phyloP scores from a whole-genome alignment of 352 stramenopile species.

The Phytophthora fragariaefolia region DNA sequence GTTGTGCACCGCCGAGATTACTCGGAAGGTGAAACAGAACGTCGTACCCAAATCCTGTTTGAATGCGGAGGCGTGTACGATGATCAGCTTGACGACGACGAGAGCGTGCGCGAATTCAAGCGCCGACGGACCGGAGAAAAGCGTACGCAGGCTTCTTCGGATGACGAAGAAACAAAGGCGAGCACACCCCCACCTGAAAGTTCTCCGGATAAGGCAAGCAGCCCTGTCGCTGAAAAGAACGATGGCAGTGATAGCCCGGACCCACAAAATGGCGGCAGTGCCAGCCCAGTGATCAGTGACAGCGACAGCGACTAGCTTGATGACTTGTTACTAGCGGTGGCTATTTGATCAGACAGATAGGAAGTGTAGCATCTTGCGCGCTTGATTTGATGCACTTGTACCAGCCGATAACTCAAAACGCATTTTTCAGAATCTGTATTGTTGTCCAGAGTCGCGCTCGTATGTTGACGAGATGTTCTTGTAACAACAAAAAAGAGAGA shows the following conservation, averaged over 20 bases:
- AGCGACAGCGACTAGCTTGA: conserved; percentile 74
- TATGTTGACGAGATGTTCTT: too few species aligned
- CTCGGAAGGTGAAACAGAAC: conserved; percentile 68
- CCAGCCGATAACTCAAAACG: conserved; percentile 8
- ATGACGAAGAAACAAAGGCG: conserved; percentile 59
- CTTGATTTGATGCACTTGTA: conserved; percentile 11
- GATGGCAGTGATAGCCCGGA: conserved; percentile 36
- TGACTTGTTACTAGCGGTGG: conserved; percentile 13
- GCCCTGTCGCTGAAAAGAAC: conserved; percentile 29
- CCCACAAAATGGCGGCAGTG: conserved; percentile 41
- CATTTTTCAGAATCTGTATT: conserved; percentile 2
- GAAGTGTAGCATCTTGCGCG: conserved; percentile 12
- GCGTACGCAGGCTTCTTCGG: conserved; percentile 19
- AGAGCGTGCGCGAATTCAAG: conserved; percentile 70
- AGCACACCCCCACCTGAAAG: conserved; percentile 34
- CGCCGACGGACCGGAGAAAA: conserved; percentile 51
- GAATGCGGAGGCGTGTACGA: conserved; percentile 75
- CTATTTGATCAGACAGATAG: conserved; percentile 14
- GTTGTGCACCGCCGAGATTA: conserved; percentile 81
- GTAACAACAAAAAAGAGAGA: background rate
- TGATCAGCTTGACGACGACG: conserved; percentile 68
- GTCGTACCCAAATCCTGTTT: conserved; percentile 63
- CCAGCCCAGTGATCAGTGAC: conserved; percentile 77
- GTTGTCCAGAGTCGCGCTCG: too few species aligned
- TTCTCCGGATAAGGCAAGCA: conserved; percentile 29